Evolutionary conservation across 768 basidiomycete genomes (phyloP).

Genomic region (Boletus sp.): DNA sequence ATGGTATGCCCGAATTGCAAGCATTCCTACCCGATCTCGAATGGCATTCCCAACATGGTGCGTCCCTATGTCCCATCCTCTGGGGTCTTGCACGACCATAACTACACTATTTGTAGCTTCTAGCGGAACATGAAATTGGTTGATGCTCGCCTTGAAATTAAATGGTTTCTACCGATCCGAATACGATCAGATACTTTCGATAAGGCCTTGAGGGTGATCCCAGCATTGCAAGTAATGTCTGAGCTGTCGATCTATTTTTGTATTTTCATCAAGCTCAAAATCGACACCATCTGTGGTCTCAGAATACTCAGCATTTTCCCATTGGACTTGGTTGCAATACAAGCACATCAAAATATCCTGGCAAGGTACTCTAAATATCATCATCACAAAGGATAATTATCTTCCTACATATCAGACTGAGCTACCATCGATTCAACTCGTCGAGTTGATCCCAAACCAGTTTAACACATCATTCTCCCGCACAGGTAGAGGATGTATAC

Average conservation of each 20-base stretch:
- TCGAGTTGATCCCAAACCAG: too few relatives aligned
- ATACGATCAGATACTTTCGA: not conserved
- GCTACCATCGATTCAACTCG: too few relatives aligned
- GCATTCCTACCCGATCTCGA: slow-evolving; percentile 86
- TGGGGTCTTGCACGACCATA: not conserved
- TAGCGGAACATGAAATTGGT: slow-evolving; percentile 90
- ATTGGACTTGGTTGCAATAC: not conserved
- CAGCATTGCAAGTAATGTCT: not conserved
- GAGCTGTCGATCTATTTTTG: too few relatives aligned
- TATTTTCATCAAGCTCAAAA: not conserved
- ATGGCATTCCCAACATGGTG: slow-evolving; percentile 99
- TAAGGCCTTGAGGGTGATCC: too few relatives aligned
- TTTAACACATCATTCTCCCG: not conserved
- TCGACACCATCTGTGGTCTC: not conserved
- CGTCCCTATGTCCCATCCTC: slow-evolving; percentile 11
- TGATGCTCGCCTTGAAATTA: slow-evolving; percentile 21
- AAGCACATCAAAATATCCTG: not conserved
- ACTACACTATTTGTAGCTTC: slow-evolving; percentile 50
- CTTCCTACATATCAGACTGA: not conserved
- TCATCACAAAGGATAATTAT: not conserved
- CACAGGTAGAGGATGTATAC: not conserved
- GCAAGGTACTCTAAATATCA: not conserved
- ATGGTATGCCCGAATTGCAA: slow-evolving; percentile 94
- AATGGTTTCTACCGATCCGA: not conserved
- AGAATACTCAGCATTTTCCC: not conserved